These are phyloP conservation scores for Aureobasidium sp. DNA, from an alignment of 2,329 filamentous ascomycete genomes.

Conservation along the genomic window DNA sequence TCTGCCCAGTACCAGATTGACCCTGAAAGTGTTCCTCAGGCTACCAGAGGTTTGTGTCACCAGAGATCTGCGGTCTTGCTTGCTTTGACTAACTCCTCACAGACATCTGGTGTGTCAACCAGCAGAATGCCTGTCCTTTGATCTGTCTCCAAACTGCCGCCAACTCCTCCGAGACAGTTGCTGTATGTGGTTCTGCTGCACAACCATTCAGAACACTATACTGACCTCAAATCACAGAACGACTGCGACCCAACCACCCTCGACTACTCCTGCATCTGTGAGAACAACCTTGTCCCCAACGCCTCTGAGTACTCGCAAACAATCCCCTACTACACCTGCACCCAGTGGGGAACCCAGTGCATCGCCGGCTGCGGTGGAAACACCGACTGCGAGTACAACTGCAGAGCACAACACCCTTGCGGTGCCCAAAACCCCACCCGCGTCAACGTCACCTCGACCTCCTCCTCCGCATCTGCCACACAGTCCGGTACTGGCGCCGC, in stretches of 20 bases:
- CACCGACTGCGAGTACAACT: conserved; percentile 50
- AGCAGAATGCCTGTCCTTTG: conserved; percentile 59
- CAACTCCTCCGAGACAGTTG: conserved; percentile 37
- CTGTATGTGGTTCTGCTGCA: background rate
- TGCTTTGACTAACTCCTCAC: conserved; percentile 22
- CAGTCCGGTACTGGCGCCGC: conserved; percentile 26
- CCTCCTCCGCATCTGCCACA: conserved; percentile 38
- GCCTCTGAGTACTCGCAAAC: conserved; percentile 71
- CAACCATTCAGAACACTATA: background rate
- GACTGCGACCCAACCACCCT: conserved; percentile 61
- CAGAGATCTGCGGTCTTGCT: background rate
- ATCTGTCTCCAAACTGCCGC: conserved; percentile 61
- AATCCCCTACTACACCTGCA: conserved; percentile 70
- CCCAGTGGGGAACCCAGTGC: conserved; percentile 64
- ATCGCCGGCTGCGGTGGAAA: conserved; percentile 49
- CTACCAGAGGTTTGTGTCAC: conserved; percentile 44
- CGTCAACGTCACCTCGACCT: conserved; percentile 50
- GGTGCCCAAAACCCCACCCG: conserved; percentile 59
- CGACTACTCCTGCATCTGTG: conserved; percentile 66
- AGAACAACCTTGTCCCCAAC: conserved; percentile 60
- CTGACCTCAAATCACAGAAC: conserved; percentile 42
- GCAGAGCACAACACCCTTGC: conserved; percentile 62
- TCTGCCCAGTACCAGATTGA: conserved; percentile 55
- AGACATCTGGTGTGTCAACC: conserved; percentile 60
- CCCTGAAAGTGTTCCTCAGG: conserved; percentile 51